Evolutionary conservation across 1,284 basidiomycete genomes (phyloP), one percentile per base, ranked within the genome.

Genomic region (Apiotrichum brassicae): DNA sequence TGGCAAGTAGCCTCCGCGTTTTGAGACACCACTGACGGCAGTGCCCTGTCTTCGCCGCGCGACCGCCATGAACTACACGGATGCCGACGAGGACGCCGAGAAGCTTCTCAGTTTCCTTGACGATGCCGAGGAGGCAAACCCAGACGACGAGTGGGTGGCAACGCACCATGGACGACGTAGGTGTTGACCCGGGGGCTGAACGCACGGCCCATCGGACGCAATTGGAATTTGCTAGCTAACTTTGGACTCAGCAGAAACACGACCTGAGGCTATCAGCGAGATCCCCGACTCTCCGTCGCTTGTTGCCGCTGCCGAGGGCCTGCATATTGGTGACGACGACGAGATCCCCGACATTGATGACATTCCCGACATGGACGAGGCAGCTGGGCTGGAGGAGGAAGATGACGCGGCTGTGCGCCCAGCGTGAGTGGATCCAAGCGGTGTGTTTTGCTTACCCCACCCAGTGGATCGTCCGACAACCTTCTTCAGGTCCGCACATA

Each of bases 401-500:
- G 90, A 91, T 58, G 82, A 82, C 19, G 79, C 74, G 11, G 68
- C 39, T 82, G 59, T 44, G 60, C 50, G 48, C 26, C 54, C 49
- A 13, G 32, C 33, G 47, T 53, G 38, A 49, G 47, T 37, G 16
- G 23, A 18, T 6, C 32, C 32, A 14, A 35, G 43, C 34, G 6
- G 4, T 8, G 2, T 7, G 33, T 44, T 49, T 12, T 49, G 7
- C 7, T n/a, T 34, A 16, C 12, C 33, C 9, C 18, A 0, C 18
- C 22, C 25, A 42, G 40, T n/a, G 43, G 36, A 25, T 39, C 43
- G 18, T 51, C 46, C 12, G 57, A 57, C 83, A 97, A 97, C 64
- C 77, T 98, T 22, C 77, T 97, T 36, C 88, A 91, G 77, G 90
- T 98, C 38, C 82, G 94, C 64, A 98, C 93, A 20, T 99, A 99